phyloP scores from a whole-genome alignment of 352 stramenopile genomes.

The Phytophthora palmivora region DNA sequence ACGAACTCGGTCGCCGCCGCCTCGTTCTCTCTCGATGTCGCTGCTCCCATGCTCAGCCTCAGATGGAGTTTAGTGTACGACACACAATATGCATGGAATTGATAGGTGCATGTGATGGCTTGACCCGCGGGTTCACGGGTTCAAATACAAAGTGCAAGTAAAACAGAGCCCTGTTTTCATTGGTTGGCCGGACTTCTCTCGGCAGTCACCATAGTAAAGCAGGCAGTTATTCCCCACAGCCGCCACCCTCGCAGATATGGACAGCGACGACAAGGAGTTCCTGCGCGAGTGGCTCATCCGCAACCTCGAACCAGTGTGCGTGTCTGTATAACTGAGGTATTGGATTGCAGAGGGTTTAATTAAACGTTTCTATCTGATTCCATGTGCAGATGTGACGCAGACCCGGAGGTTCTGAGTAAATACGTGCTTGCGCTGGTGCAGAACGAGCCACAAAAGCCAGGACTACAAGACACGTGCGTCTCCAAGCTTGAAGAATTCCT shows the following conservation, averaged over 20 bases:
- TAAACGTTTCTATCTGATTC: conserved; percentile 1
- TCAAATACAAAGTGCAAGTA: conserved; percentile 20
- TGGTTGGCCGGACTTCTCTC: conserved; percentile 35
- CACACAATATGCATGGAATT: conserved; percentile 15
- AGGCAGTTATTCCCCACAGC: conserved; percentile 26
- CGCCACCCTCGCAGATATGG: conserved; percentile 46
- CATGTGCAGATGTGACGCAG: conserved; percentile 74
- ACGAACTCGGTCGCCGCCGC: conserved; percentile 64
- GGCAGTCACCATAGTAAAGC: conserved; percentile 1
- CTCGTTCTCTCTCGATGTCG: conserved; percentile 56
- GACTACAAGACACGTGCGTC: conserved; percentile 73
- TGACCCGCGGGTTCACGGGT: conserved; percentile 14
- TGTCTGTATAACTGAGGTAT: not conserved
- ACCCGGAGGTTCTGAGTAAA: conserved; percentile 88
- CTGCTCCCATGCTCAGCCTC: conserved; percentile 39
- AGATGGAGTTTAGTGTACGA: conserved; percentile 3
- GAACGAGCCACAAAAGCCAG: conserved; percentile 79
- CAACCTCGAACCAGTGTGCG: conserved; percentile 86
- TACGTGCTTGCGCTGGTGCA: conserved; percentile 89
- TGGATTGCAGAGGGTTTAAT: not conserved
- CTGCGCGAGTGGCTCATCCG: conserved; percentile 89
- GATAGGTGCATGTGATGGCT: not conserved
- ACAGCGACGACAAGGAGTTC: conserved; percentile 80
- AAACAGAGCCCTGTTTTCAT: conserved; percentile 21
- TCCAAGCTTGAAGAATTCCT: conserved; percentile 88